phyloP scores from a whole-genome alignment of 257 asterid species.

The Eustoma russellianum region DNA sequence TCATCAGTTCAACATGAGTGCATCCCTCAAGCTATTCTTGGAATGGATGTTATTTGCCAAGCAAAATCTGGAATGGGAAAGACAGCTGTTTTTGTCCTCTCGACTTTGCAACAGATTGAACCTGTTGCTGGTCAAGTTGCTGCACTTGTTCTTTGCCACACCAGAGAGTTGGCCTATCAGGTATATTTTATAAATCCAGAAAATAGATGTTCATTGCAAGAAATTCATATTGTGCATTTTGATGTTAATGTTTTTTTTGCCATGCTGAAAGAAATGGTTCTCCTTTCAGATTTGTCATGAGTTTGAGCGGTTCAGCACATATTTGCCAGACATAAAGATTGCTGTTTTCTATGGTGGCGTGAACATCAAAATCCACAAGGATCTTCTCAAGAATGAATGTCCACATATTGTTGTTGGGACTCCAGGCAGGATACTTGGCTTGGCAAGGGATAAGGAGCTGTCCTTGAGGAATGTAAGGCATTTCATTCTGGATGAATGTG shows the following conservation, averaged over 20 bases:
- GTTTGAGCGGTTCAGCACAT: conserved; percentile 82
- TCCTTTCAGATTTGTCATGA: conserved; percentile 74
- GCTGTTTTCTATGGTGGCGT: conserved; percentile 93
- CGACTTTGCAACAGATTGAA: conserved; percentile 86
- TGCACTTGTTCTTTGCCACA: conserved; percentile 75
- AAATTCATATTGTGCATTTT: background rate
- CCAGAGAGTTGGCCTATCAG: conserved; percentile 91
- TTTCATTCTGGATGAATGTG: conserved; percentile 84
- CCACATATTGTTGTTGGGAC: conserved; percentile 92
- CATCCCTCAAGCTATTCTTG: conserved; percentile 92
- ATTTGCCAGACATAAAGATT: conserved; percentile 63
- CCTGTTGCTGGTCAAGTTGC: conserved; percentile 87
- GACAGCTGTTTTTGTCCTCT: conserved; percentile 86
- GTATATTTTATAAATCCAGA: conserved; percentile 11
- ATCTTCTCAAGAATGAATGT: conserved; percentile 81
- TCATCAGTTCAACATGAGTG: conserved; percentile 96
- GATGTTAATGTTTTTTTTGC: conserved; percentile 1
- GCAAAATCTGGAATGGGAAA: conserved; percentile 98
- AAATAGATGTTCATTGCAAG: background rate
- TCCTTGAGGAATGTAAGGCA: conserved; percentile 78
- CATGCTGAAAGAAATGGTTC: background rate
- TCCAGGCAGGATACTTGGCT: conserved; percentile 77
- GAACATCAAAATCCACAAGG: conserved; percentile 66
- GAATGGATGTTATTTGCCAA: conserved; percentile 96
- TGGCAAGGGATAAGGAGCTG: conserved; percentile 74